Evolutionary conservation across 352 stramenopile genomes (phyloP).

Genomic region (Globisporangium nagaii): DNA sequence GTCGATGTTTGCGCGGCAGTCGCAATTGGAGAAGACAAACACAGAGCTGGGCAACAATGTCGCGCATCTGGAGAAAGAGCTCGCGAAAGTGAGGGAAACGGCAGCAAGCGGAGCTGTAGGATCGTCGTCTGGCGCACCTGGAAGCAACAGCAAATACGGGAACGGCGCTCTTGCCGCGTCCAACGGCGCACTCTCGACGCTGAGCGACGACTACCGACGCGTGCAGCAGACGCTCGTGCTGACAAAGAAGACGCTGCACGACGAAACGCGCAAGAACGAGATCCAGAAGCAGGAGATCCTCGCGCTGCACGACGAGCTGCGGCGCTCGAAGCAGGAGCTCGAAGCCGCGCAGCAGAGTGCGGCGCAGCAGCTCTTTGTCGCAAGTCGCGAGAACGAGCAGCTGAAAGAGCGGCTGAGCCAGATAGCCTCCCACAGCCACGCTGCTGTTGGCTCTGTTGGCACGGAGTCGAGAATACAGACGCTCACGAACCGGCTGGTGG

Average conservation of each 20-base stretch:
- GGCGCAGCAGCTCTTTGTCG: conserved; percentile 29
- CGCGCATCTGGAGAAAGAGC: conserved; percentile 52
- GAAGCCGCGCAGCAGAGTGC: conserved; percentile 27
- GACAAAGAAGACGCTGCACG: conserved; percentile 73
- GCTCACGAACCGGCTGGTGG: conserved; percentile 73
- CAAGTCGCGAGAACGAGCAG: conserved; percentile 32
- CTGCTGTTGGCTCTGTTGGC: conserved; percentile 20
- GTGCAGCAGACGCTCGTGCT: conserved; percentile 59
- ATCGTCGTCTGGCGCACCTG: neutral
- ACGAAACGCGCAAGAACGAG: conserved; percentile 60
- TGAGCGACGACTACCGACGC: conserved; percentile 52
- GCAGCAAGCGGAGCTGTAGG: neutral
- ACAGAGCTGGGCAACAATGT: conserved; percentile 63
- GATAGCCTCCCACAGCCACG: neutral
- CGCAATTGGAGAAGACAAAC: conserved; percentile 71
- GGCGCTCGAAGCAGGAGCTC: conserved; percentile 37
- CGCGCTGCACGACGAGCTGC: conserved; percentile 47
- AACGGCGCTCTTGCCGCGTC: conserved; percentile 4
- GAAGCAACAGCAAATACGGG: neutral
- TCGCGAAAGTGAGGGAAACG: conserved; percentile 37
- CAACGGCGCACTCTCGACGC: conserved; percentile 16
- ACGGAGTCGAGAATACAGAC: conserved; percentile 65
- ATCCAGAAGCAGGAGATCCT: conserved; percentile 64
- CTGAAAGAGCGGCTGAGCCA: conserved; percentile 46
- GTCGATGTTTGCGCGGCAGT: conserved; percentile 69